Evolutionary conservation across 2,329 filamentous ascomycete species (phyloP).

Genomic region (Aspergillus sp.): DNA sequence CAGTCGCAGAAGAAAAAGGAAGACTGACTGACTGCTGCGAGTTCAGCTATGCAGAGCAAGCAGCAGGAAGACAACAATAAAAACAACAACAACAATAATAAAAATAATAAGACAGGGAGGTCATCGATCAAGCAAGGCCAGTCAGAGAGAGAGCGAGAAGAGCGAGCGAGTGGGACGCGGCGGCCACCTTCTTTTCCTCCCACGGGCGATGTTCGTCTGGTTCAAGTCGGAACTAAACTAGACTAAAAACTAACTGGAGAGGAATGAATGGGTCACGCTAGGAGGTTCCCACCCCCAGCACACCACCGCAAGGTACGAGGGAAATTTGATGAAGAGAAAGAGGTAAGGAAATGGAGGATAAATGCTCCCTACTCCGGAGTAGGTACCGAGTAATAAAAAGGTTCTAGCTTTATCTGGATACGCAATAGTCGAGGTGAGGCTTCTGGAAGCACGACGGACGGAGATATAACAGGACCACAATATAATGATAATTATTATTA

Average conservation of each 20-base stretch:
- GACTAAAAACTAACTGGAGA: conserved; percentile 6
- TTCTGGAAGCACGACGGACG: too few relatives aligned
- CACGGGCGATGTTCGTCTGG: conserved; percentile 16
- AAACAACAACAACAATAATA: conserved; percentile 17
- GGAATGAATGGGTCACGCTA: conserved; percentile 24
- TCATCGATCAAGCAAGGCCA: conserved; percentile 20
- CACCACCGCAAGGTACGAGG: conserved; percentile 2
- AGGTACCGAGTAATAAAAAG: too few relatives aligned
- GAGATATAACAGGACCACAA: too few relatives aligned
- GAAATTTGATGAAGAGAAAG: too few relatives aligned
- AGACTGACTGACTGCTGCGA: neutral
- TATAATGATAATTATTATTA: too few relatives aligned
- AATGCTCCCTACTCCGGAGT: too few relatives aligned
- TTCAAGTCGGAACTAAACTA: conserved; percentile 14
- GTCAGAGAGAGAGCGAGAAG: neutral
- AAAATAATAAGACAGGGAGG: conserved; percentile 14
- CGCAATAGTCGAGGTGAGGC: too few relatives aligned
- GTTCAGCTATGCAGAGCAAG: conserved; percentile 6
- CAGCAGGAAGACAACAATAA: conserved; percentile 3
- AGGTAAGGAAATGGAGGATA: too few relatives aligned
- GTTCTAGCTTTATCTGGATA: too few relatives aligned
- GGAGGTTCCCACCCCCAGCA: conserved; percentile 15
- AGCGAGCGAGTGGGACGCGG: conserved; percentile 15
- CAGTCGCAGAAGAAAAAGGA: conserved; percentile 14
- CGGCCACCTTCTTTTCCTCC: conserved; percentile 13